A percentile compares a stretch with the other conserved stretches of the same genome.
Conservation (phyloP, 768 basidiomycete genomes). For the Chiua virens region DNA sequence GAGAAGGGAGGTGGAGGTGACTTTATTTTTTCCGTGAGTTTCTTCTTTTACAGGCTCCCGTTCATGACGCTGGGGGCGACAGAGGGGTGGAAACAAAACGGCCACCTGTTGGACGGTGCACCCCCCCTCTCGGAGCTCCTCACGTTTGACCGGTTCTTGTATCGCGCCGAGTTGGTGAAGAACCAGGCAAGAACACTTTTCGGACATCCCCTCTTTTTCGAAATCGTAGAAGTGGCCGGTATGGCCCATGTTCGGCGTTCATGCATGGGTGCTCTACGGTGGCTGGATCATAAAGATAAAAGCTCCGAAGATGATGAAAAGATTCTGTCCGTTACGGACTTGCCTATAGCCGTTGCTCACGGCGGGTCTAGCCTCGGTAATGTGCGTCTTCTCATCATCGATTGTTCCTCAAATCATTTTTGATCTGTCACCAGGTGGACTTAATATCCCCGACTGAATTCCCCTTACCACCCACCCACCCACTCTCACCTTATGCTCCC, state of each 20-base stretch:
- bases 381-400: slow-evolving; percentile 6
- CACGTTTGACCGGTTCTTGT: slow-evolving; percentile 44
- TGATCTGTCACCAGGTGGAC: slow-evolving; percentile 24
- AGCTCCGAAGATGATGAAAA: neutral
- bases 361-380: slow-evolving; percentile 31
- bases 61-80: slow-evolving; percentile 44
- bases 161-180: slow-evolving; percentile 39
- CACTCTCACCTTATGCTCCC: slow-evolving; percentile 1
- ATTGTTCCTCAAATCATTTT: no score
- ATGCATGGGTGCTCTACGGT: no score
- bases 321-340: slow-evolving; percentile 4
- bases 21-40: slow-evolving; percentile 44
- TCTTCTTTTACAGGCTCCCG: slow-evolving; percentile 44
- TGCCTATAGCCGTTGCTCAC: slow-evolving; percentile 11
- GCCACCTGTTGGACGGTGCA: slow-evolving; percentile 9
- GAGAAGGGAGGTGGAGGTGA: slow-evolving; percentile 43
- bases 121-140: slow-evolving; percentile 45
- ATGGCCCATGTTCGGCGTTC: no score
- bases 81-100: neutral
- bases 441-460: slow-evolving; percentile 35
- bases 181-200: slow-evolving; percentile 35
- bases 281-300: no score
- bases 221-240: slow-evolving; percentile 31
- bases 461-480: slow-evolving; percentile 16
- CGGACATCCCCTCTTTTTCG: slow-evolving; percentile 48